Percentiles rank a stretch among this genome's conserved stretches.
These are phyloP conservation scores for Aspergillus floridensis DNA, from an alignment of 2,329 filamentous ascomycete species.

Conservation along the genomic window DNA sequence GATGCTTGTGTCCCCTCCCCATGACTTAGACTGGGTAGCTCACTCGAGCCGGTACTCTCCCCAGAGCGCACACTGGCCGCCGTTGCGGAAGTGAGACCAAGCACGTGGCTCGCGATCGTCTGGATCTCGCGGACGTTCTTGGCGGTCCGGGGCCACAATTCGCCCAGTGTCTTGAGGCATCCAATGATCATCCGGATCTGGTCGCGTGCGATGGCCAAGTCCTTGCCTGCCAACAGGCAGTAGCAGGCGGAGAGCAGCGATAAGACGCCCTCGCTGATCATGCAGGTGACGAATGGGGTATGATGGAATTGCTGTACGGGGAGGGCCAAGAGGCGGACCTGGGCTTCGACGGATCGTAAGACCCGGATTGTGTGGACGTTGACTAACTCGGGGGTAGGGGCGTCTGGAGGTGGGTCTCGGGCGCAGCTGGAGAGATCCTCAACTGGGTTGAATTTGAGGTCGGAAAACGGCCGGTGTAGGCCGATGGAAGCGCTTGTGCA, in stretches of 20 bases:
- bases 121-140: slow-evolving; percentile 43
- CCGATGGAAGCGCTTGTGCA: slow-evolving; percentile 33
- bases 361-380: slow-evolving; percentile 44
- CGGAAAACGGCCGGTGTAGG: slow-evolving; percentile 42
- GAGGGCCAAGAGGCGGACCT: slow-evolving; percentile 40
- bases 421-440: slow-evolving; percentile 42
- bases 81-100: slow-evolving; percentile 9
- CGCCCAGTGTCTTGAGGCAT: slow-evolving; percentile 37
- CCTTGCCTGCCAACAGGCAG: slow-evolving; percentile 31
- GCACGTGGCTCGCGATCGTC: slow-evolving; percentile 37
- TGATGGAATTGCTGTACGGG: slow-evolving; percentile 37
- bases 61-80: neutral
- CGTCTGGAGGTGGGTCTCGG: slow-evolving; percentile 18
- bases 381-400: slow-evolving; percentile 21
- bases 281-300: slow-evolving; percentile 43
- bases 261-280: slow-evolving; percentile 41
- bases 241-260: slow-evolving; percentile 37
- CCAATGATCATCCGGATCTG: slow-evolving; percentile 46
- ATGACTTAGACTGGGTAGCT: neutral
- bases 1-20: neutral
- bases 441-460: slow-evolving; percentile 39
- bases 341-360: slow-evolving; percentile 38
- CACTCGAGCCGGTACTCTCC: neutral
- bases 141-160: slow-evolving; percentile 39
- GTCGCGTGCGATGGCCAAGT: slow-evolving; percentile 38